These are phyloP conservation scores for Lentinus polychrous DNA, from an alignment of 1,284 basidiomycete genomes.

Conservation along the genomic window DNA sequence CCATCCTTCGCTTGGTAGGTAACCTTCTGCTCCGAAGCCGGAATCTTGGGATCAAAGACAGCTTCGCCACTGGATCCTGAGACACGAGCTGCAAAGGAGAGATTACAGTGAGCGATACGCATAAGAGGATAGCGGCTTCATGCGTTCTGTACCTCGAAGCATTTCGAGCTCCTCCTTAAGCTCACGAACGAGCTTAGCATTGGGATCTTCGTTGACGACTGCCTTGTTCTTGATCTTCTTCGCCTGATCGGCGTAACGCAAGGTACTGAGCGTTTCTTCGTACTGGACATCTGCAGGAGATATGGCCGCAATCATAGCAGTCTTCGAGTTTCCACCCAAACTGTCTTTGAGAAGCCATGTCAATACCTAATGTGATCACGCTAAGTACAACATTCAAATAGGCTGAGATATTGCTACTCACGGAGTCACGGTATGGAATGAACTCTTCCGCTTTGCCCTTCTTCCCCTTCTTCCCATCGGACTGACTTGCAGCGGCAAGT, in stretches of 20 bases:
- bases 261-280: conserved; percentile 92
- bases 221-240: conserved; percentile 99
- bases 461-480: conserved; percentile 68
- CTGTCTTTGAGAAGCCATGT: conserved; percentile 99
- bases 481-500: conserved; percentile 73
- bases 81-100: conserved; percentile 54
- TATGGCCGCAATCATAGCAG: conserved; percentile 97
- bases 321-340: conserved; percentile 92
- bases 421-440: conserved; percentile 91
- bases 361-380: conserved; percentile 62
- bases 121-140: neutral
- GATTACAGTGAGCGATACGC: conserved; percentile 7
- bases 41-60: conserved; percentile 82
- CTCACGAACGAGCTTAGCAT: conserved; percentile 96
- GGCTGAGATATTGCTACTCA: conserved; percentile 31
- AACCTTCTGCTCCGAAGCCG: conserved; percentile 93
- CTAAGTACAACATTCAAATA: neutral
- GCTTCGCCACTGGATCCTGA: conserved; percentile 62
- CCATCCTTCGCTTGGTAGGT: conserved; percentile 93
- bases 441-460: conserved; percentile 86
- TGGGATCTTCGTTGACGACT: conserved; percentile 98
- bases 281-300: conserved; percentile 87
- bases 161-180: conserved; percentile 96
- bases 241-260: conserved; percentile 95
- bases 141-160: conserved; percentile 56